Conservation (phyloP, 116 monocot genomes). For the Trichopus zeylanicus region DNA sequence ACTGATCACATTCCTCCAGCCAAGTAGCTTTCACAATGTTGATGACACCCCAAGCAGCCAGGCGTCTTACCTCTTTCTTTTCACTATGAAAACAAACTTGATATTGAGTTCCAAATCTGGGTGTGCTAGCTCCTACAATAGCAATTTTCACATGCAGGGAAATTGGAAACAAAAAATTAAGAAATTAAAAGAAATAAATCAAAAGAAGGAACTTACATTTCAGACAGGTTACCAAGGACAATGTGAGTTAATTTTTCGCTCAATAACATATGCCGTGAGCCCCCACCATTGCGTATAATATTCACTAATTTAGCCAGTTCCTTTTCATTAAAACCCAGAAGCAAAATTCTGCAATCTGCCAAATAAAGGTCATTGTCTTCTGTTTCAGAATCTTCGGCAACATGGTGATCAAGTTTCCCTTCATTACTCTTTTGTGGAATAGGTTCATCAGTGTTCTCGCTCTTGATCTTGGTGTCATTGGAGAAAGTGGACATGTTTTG, state of each 20-base stretch:
- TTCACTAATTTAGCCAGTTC: slow-evolving; percentile 46
- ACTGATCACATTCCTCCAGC: slow-evolving; percentile 84
- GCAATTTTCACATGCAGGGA: background rate
- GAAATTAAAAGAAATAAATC: background rate
- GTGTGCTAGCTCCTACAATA: background rate
- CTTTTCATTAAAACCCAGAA: slow-evolving; percentile 71
- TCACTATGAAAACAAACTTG: slow-evolving; percentile 40
- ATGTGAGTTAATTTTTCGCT: slow-evolving; percentile 91
- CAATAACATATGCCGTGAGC: slow-evolving; percentile 58
- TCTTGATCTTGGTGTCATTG: slow-evolving; percentile 25
- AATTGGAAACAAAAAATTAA: background rate
- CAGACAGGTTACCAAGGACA: slow-evolving; percentile 73
- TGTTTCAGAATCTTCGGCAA: slow-evolving; percentile 85
- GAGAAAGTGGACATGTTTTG: slow-evolving; percentile 44
- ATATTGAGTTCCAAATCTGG: slow-evolving; percentile 6
- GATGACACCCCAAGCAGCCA: slow-evolving; percentile 78
- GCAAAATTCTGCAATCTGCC: slow-evolving; percentile 66
- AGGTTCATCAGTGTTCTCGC: slow-evolving; percentile 19
- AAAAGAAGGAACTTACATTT: slow-evolving; percentile 49
- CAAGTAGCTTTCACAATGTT: slow-evolving; percentile 68
- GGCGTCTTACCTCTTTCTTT: slow-evolving; percentile 75
- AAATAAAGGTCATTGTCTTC: slow-evolving; percentile 86
- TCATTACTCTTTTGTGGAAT: slow-evolving; percentile 22
- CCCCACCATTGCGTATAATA: slow-evolving; percentile 89
- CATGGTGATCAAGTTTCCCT: slow-evolving; percentile 19